phyloP scores from a whole-genome alignment of 345 rosid species.

The Murraya koenigii region DNA sequence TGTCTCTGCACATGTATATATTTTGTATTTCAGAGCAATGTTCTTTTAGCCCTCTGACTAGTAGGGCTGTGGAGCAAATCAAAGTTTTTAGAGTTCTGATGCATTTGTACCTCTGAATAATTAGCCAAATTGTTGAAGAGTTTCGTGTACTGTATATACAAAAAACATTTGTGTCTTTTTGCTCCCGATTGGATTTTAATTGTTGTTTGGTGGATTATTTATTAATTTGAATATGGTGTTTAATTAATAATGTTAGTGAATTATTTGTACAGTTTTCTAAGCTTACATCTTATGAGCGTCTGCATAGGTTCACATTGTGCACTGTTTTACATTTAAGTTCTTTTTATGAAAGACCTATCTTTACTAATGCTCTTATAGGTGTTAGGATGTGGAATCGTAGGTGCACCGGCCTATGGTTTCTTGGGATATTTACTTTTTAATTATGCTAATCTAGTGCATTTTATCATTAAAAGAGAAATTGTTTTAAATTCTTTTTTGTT shows the following conservation, averaged over 20 bases:
- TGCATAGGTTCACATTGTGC: not conserved
- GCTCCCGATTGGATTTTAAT: not conserved
- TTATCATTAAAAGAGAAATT: not conserved
- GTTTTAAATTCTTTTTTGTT: not conserved
- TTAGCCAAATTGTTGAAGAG: not conserved
- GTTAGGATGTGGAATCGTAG: not conserved
- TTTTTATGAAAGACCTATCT: not conserved
- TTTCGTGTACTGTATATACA: not conserved
- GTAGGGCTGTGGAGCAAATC: not conserved
- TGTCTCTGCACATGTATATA: not conserved
- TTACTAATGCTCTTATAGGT: not conserved
- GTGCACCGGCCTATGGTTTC: not conserved
- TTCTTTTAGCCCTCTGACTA: not conserved
- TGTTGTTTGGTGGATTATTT: not conserved
- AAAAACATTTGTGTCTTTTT: not conserved
- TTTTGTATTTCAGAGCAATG: not conserved
- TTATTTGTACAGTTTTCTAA: not conserved
- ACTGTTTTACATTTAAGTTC: not conserved
- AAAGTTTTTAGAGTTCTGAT: not conserved
- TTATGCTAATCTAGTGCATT: not conserved
- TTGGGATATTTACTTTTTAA: not conserved
- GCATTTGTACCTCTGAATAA: not conserved
- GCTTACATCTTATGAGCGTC: not conserved
- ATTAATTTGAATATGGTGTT: not conserved
- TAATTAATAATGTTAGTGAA: not conserved